Evolutionary conservation across 2,329 filamentous ascomycete genomes (phyloP), one percentile per base, ranked within the genome.

Genomic region (Sphaerulina vaccinii): DNA sequence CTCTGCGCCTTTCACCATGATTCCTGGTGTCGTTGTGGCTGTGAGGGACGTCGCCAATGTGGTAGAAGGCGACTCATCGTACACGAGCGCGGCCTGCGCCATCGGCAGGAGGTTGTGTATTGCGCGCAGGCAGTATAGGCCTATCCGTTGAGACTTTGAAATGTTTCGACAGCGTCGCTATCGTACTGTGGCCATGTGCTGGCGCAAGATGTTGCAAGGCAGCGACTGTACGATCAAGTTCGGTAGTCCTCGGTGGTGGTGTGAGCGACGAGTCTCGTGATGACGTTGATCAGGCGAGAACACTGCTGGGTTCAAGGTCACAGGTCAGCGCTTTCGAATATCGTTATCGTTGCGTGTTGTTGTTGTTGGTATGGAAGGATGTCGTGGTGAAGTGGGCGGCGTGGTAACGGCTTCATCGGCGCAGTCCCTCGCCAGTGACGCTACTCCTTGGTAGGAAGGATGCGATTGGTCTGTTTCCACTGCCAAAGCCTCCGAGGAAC

Each of bases 81-180:
- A 39, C 35, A 35, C 35, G 19, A 59, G 61, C 56, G 59, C 59
- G 48, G 48, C 39, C 56, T 63, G 61, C 57, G 61, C 61, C 61
- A 63, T 63, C 49, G 52, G 54, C 59, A 40, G 15, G 44, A 36
- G 24, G 36, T 37, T 52, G 49, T 38, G 56, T 50, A n/a, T n/a
- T n/a, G n/a, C n/a, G 24, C 49, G 24, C 54, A 51, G 37, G 29
- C 42, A 40, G 32, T 27, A 15, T 37, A 13, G n/a, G 6, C 9
- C 13, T 35, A 23, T 24, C 23, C 39, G 46, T 40, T 16, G 48
- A 50, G 10, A 6, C 21, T 2, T 19, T 48, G 15, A 22, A 32
- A 18, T 10, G 13, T 8, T 10, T 15, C 6, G 36, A n/a, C 15
- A 15, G 13, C 8, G 16, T 24, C 16, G 24, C 54, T 47, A 52